Evolutionary conservation across 2,329 filamentous ascomycete species (phyloP), one percentile per base, ranked within the genome.

Genomic region (Colletotrichum sp.): DNA sequence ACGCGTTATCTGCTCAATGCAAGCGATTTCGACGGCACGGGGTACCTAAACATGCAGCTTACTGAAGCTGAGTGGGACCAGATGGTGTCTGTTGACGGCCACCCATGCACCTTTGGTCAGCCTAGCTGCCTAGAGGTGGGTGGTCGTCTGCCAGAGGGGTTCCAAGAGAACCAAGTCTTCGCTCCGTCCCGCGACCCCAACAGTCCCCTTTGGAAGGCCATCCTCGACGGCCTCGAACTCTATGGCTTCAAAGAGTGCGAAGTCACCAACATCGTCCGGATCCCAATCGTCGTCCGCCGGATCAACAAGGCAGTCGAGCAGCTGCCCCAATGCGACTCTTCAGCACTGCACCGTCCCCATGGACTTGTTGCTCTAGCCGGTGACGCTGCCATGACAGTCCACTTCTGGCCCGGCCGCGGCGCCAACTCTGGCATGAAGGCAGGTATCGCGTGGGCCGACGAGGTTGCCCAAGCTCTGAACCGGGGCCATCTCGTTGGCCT

Each of bases 1-100:
- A 85, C 83, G 1, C 79, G 83, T 1, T 85, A 84, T 57, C 77
- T 85, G 21, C 79, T 85, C 12, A 85, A 85, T 57, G 83, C 84
- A 18, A 84, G 82, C 69, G 81, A 84, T 59, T 78, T 80, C 34
- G 82, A 84, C 36, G 81, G 83, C 85, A 85, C 76, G 83, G 59
- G 59, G 0, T 62, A 62, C 30, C 59, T 62, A 6, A 62, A 62
- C 10, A 62, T 85, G 83, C 83, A 84, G 69, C 79, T 85, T 52
- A 84, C 82, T 0, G 81, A 84, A 68, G 80, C 83, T 16, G 83
- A 85, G 57, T 85, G 83, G 82, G 77, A 84, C 28, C 59, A 62
- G 10, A 62, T 62, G 59, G 30, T 34, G 6, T 77, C 80, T 0
- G 69, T 82, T 2, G 80, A 84, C 59, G 84, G 83, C 1, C 76